These are phyloP conservation scores for Mycena latifolia DNA, from an alignment of 768 basidiomycete species.

Conservation along the genomic window DNA sequence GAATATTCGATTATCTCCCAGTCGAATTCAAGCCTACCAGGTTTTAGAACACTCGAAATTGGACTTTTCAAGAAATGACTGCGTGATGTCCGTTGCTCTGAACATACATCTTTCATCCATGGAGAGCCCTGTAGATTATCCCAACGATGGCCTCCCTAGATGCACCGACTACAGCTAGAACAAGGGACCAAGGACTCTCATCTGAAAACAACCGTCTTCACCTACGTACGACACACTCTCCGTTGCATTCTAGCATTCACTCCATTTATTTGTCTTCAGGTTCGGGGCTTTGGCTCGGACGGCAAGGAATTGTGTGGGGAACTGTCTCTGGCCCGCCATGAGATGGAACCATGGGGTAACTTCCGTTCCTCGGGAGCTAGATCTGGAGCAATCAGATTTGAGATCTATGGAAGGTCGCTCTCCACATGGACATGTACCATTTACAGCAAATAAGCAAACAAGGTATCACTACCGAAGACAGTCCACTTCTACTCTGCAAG, in stretches of 20 bases:
- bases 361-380: too few relatives aligned
- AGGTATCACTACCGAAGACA: too few relatives aligned
- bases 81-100: slow-evolving; percentile 31
- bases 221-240: slow-evolving; percentile 19
- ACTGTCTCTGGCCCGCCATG: too few relatives aligned
- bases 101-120: slow-evolving; percentile 17
- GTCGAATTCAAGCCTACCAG: slow-evolving; percentile 2
- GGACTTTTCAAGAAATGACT: slow-evolving; percentile 34
- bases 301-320: too few relatives aligned
- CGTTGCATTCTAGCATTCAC: not conserved
- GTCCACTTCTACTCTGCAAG: too few relatives aligned
- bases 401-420: too few relatives aligned
- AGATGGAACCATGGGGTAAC: too few relatives aligned
- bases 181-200: slow-evolving; percentile 28
- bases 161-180: slow-evolving; percentile 25
- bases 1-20: not conserved
- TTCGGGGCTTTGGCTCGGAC: slow-evolving; percentile 19
- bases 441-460: too few relatives aligned
- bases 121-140: not conserved
- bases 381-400: too few relatives aligned
- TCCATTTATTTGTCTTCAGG: not conserved
- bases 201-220: slow-evolving; percentile 23
- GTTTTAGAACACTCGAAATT: slow-evolving; percentile 32
- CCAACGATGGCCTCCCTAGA: not conserved
- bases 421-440: too few relatives aligned